Base-by-base conservation (phyloP, 306 rosid species). In the Crotalaria pallida region DNA sequence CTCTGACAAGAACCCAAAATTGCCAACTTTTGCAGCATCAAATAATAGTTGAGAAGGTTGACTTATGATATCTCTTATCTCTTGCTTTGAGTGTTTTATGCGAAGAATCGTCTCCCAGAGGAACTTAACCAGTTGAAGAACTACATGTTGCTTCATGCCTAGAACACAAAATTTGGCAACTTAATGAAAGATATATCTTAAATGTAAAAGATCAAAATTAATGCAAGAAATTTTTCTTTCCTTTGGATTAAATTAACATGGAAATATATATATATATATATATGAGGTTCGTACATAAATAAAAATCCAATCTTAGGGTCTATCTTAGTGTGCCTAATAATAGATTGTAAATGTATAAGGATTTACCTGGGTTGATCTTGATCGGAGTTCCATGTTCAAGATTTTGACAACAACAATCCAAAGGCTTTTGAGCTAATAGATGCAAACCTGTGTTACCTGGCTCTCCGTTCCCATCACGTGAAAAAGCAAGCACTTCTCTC, bases 1-100 rank as follows among this genome's bases (percentile, higher is more conserved):
- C 69, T 44, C 77, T 0, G 82, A 75, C 33, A 81, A 15, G 41
- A 81, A 81, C 38, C 80, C 82, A 44, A 81, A 67, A 62, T 81
- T 81, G 1, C 85, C 85, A 40, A 23, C 85, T 53, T 45, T 12
- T 53, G 79, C 52, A 7, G 85, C 82, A 45, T 45, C 72, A 17
- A 72, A 67, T 60, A 72, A 18, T 16, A 77, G 12, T 21, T 17
- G 36, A 21, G 22, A 67, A 17, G 77, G 85, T 1, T 18, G 0
- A 7, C 40, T 53, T 66, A 67, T 60, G 31, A 72, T 23, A 0
- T 1, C 4, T 2, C 7, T 4, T 4, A 77, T 53, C 48, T 59
- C 69, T 0, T 0, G 0, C 11, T 27, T 33, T 5, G 22, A 22
- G 8, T 15, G 0, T 10, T 7, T 10, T 3, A 2, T 0, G 1